Conservation (phyloP, 2,329 filamentous ascomycete genomes). For the Talaromyces atroroseus region DNA sequence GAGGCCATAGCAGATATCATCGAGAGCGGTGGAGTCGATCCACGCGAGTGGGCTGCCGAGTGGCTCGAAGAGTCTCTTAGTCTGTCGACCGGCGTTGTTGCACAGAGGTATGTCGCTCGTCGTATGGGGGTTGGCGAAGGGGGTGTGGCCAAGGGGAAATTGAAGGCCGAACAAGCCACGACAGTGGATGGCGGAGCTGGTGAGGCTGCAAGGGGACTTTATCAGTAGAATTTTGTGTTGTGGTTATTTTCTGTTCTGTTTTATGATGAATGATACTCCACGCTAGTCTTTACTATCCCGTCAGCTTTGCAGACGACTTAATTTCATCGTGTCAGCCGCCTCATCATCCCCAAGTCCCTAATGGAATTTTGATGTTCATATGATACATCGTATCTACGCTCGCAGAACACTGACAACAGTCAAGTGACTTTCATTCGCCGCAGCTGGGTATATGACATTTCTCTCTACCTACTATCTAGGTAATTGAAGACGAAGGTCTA, state of each 20-base stretch:
- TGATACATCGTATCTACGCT: neutral
- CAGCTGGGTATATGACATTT: neutral
- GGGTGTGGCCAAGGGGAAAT: slow-evolving; percentile 53
- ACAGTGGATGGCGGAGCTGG: slow-evolving; percentile 55
- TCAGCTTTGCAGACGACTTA: no score
- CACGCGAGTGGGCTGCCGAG: slow-evolving; percentile 93
- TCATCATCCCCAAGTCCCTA: no score
- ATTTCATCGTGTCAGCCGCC: neutral
- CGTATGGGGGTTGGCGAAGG: slow-evolving; percentile 95
- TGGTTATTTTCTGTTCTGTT: neutral
- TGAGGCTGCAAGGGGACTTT: slow-evolving; percentile 53
- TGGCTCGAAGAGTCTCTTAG: slow-evolving; percentile 88
- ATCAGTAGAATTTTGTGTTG: slow-evolving; percentile 17
- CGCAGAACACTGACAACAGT: no score
- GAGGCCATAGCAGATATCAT: slow-evolving; percentile 86
- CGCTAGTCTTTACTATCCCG: neutral
- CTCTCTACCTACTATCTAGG: slow-evolving; percentile 11
- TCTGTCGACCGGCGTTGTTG: slow-evolving; percentile 75
- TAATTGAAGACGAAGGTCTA: neutral
- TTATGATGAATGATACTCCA: slow-evolving; percentile 12
- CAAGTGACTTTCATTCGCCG: neutral
- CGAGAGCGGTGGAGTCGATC: slow-evolving; percentile 68
- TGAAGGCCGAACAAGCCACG: slow-evolving; percentile 48
- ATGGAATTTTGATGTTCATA: neutral
- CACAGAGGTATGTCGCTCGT: slow-evolving; percentile 89